Conservation (phyloP, 768 basidiomycete species). For the Rhodotorula graminis region DNA sequence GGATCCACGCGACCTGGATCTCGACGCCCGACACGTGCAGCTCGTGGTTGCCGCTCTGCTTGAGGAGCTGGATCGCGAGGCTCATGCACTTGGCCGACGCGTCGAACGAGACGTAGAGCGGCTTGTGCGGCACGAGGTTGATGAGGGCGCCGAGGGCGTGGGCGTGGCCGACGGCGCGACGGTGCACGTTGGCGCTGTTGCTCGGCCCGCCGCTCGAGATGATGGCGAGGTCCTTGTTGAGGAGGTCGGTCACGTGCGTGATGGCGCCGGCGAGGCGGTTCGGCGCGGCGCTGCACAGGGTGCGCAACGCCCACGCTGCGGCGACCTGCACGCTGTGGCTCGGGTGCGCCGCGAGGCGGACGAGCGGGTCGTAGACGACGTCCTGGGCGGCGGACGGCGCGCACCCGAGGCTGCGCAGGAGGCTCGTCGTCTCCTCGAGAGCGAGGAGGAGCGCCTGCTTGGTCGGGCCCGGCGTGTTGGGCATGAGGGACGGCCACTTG, state of each 20-base stretch:
- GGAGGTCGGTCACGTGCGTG: slow-evolving; percentile 67
- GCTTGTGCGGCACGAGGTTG: slow-evolving; percentile 75
- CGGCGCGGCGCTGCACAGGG: slow-evolving; percentile 86
- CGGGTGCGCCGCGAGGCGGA: slow-evolving; percentile 79
- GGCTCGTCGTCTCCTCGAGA: slow-evolving; percentile 74
- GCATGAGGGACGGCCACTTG: slow-evolving; percentile 89
- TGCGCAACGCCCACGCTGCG: slow-evolving; percentile 78
- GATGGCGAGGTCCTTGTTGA: slow-evolving; percentile 76
- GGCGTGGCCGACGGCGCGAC: slow-evolving; percentile 73
- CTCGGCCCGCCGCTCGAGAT: slow-evolving; percentile 19
- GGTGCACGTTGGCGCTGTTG: slow-evolving; percentile 47
- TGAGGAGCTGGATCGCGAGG: slow-evolving; percentile 81
- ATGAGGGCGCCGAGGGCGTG: slow-evolving; percentile 85
- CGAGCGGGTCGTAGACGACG: slow-evolving; percentile 73
- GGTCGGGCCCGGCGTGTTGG: slow-evolving; percentile 67
- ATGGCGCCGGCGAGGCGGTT: slow-evolving; percentile 75
- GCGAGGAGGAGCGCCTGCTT: slow-evolving; percentile 66
- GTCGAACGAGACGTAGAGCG: slow-evolving; percentile 91
- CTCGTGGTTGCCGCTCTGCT: slow-evolving; percentile 85
- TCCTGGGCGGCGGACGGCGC: slow-evolving; percentile 88
- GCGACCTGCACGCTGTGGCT: slow-evolving; percentile 79
- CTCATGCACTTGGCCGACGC: slow-evolving; percentile 70
- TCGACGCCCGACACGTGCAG: slow-evolving; percentile 73
- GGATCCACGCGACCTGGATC: slow-evolving; percentile 89
- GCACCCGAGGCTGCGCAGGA: slow-evolving; percentile 84